Evolutionary conservation across 257 asterid genomes (phyloP).

Genomic region (Cinchona pubescens): DNA sequence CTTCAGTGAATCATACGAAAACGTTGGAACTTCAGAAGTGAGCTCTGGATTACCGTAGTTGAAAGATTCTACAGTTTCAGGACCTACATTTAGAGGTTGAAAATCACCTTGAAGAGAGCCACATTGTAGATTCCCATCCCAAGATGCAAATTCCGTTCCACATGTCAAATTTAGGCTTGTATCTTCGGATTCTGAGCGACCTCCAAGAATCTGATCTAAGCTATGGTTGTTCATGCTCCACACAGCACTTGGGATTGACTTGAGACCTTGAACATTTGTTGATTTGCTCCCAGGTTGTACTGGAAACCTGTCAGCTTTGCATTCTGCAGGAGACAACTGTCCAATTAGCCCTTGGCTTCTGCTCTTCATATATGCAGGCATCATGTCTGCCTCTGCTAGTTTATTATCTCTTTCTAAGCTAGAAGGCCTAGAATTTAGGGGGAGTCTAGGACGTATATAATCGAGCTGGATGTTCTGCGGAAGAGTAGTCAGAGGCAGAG

Average conservation of each 20-base stretch:
- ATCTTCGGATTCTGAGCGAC: conserved; percentile 30
- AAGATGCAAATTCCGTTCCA: conserved; percentile 34
- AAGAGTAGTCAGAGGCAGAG: conserved; percentile 23
- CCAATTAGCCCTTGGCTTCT: conserved; percentile 23
- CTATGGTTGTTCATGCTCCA: conserved; percentile 41
- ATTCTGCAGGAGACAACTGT: conserved; percentile 31
- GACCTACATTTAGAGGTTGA: conserved; percentile 26
- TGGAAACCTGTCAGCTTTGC: conserved; percentile 33
- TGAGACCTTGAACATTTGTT: conserved; percentile 23
- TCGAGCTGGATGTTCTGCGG: conserved; percentile 24
- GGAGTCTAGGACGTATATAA: conserved; percentile 16
- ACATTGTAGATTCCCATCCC: conserved; percentile 42
- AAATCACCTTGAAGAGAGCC: conserved; percentile 38
- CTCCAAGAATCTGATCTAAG: conserved; percentile 34
- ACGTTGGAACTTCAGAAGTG: conserved; percentile 39
- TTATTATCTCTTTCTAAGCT: conserved; percentile 21
- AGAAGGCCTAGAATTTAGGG: conserved; percentile 18
- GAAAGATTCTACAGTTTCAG: conserved; percentile 33
- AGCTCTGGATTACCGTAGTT: conserved; percentile 36
- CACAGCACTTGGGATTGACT: conserved; percentile 27
- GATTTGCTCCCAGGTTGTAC: conserved; percentile 35
- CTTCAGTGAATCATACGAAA: conserved; percentile 45
- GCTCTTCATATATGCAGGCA: conserved; percentile 25
- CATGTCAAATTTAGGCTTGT: conserved; percentile 33
- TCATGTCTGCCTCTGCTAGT: conserved; percentile 13